Evolutionary conservation across 805 yeast genomes (phyloP), one percentile per base, ranked within the genome.

Genomic region (Vanderwaltozyma tropicalis): DNA sequence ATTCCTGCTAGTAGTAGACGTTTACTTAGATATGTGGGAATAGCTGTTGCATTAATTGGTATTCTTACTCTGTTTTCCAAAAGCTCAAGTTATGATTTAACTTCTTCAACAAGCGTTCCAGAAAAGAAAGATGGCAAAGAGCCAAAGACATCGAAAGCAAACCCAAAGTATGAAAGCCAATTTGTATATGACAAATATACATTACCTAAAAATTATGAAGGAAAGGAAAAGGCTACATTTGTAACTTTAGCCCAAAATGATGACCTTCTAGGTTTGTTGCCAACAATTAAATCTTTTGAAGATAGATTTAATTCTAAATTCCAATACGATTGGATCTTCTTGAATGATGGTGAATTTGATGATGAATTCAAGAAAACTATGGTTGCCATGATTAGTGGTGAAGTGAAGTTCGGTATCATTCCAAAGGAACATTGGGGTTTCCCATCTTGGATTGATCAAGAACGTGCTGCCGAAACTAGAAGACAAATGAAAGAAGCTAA

Each of bases 291-390:
- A 41, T 67, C 72, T 41, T 72, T 84, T 29, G 94, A 86, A 66
- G 86, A 80, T 58, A 71, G 88, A 39, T 87, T 87, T 66, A 86
- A 88, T 64, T 57, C 62, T 33, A 66, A 77, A 44, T 87, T 55
- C 62, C 76, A 82, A 46, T 88, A 88, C 59, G 94, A 86, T 57
- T 88, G 96, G 96, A 88, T 87, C 13, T 88, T 88, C 60, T 64
- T 89, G 47, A 88, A 89, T 62, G 89, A 89, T 55, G 78, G 71
- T 38, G 78, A 72, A 17, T 88, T 86, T 58, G 65, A 69, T 24
- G 79, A 78, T 1, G 83, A 79, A 39, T 88, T 88, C 63, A 79
- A 74, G 53, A 52, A 50, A 3, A 61, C 66, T 27, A 72, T 85
- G 13, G 39, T 69, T 0, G 57, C 68, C 2, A 62, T 77, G 39